phyloP scores from a whole-genome alignment of 2,329 filamentous ascomycete genomes.

The Fonsecaea monophora region DNA sequence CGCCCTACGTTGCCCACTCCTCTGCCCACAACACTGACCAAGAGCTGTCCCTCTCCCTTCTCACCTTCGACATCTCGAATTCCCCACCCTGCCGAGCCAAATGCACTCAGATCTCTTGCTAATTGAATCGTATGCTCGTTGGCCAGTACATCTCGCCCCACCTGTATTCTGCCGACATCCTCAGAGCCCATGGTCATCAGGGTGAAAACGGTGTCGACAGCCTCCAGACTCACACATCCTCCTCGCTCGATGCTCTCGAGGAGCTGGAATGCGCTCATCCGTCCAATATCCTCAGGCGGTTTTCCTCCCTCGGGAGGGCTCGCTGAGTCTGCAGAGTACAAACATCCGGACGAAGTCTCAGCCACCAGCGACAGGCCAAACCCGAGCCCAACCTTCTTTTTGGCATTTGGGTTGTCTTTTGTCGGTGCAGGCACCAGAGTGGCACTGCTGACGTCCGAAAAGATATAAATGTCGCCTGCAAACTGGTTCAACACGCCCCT shows the following conservation, averaged over 20 bases:
- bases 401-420: conserved; percentile 64
- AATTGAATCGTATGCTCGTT: conserved; percentile 80
- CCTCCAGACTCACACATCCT: conserved; percentile 77
- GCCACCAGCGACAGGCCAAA: conserved; percentile 92
- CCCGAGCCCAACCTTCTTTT: conserved; percentile 76
- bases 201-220: conserved; percentile 76
- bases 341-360: conserved; percentile 83
- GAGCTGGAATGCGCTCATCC: conserved; percentile 84
- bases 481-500: conserved; percentile 86
- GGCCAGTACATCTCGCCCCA: conserved; percentile 82
- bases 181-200: conserved; percentile 99
- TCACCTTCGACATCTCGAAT: conserved; percentile 75
- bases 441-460: conserved; percentile 69
- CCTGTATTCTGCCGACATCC: conserved; percentile 84
- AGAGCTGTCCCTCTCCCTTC: conserved; percentile 68
- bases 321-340: conserved; percentile 86
- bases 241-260: conserved; percentile 82
- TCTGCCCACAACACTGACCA: conserved; percentile 88
- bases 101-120: conserved; percentile 83
- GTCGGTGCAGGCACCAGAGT: conserved; percentile 72
- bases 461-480: conserved; percentile 88
- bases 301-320: conserved; percentile 78
- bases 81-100: conserved; percentile 91
- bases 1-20: conserved; percentile 94
- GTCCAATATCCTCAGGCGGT: conserved; percentile 88